A percentile compares a stretch with the other conserved stretches of the same genome.
Evolutionary conservation across 176 grass and related monocot genomes (phyloP).

Genomic region (Secale cereale): DNA sequence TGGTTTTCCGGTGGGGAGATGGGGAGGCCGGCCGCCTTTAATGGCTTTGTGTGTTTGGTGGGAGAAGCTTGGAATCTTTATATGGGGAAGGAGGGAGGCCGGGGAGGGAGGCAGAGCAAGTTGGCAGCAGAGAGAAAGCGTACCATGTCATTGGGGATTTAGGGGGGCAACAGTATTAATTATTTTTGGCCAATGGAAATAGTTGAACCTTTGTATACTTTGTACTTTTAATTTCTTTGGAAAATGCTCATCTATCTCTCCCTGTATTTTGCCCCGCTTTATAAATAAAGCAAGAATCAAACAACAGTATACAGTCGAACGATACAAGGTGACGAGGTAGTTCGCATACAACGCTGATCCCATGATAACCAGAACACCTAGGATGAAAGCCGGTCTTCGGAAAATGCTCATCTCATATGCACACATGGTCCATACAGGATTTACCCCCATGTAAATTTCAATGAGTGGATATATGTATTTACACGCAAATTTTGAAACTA

Average conservation of each 20-base stretch:
- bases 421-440: background rate
- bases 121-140: background rate
- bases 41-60: constrained; percentile 19
- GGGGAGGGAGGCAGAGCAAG: background rate
- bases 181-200: background rate
- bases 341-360: no score
- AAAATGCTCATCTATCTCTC: no score
- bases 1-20: background rate
- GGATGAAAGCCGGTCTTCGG: background rate
- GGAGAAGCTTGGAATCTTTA: constrained; percentile 39
- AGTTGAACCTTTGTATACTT: background rate
- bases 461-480: background rate
- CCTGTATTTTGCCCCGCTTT: no score
- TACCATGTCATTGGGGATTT: background rate
- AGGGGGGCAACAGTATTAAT: background rate
- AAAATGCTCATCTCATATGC: background rate
- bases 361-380: no score
- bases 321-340: no score
- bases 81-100: background rate
- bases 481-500: background rate
- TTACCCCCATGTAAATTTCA: background rate
- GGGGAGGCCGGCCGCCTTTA: background rate
- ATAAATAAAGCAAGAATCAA: no score
- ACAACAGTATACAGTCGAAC: rapidly evolving
- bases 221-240: background rate